Conservation (phyloP, 2,329 filamentous ascomycete genomes). For the Orbilia ellipsospora region DNA sequence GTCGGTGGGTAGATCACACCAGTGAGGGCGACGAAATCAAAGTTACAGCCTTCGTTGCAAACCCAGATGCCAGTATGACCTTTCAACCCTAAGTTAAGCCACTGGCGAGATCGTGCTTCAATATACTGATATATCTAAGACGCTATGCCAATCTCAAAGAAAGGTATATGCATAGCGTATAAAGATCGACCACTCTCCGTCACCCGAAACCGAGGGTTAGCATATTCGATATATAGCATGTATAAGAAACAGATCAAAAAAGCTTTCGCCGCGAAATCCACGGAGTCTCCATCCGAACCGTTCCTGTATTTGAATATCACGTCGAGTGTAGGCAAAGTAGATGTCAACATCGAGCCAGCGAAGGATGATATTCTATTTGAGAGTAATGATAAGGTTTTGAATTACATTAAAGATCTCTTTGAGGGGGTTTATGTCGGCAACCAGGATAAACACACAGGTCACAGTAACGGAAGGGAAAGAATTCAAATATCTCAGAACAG, state of each 20-base stretch:
- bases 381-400: constrained; percentile 59
- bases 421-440: constrained; percentile 15
- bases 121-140: constrained; percentile 6
- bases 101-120: not conserved
- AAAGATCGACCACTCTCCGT: constrained; percentile 42
- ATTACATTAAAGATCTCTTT: constrained; percentile 15
- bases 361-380: constrained; percentile 69
- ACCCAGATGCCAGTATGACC: constrained; percentile 38
- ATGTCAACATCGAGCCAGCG: constrained; percentile 68
- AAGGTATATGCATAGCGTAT: constrained; percentile 52
- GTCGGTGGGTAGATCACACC: constrained; percentile 30
- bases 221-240: constrained; percentile 38
- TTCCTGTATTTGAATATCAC: constrained; percentile 66
- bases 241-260: constrained; percentile 44
- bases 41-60: constrained; percentile 57
- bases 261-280: constrained; percentile 16
- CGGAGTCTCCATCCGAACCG: constrained; percentile 63
- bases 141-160: constrained; percentile 49
- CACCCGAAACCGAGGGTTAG: constrained; percentile 23
- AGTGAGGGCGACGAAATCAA: constrained; percentile 23
- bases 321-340: constrained; percentile 66
- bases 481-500: not conserved
- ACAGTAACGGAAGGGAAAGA: not conserved
- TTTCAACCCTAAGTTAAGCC: not conserved
- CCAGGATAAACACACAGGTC: not conserved